phyloP scores from a whole-genome alignment of 2,329 filamentous ascomycete genomes.

The Epichloe gansuensis region DNA sequence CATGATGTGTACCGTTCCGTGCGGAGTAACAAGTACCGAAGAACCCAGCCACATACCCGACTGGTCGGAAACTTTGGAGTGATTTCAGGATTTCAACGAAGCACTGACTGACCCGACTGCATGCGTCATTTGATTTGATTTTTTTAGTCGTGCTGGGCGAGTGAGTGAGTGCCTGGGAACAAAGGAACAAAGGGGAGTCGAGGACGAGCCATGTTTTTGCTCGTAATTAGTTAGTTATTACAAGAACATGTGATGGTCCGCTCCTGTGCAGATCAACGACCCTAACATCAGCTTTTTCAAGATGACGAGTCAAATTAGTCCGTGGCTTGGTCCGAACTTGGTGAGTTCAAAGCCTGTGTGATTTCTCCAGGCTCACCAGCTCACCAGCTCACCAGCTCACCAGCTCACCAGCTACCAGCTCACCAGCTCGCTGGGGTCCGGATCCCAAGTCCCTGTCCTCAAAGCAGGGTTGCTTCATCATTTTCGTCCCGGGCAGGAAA shows the following conservation, averaged over 20 bases:
- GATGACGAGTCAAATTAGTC: too few relatives aligned
- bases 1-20: too few relatives aligned
- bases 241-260: background rate
- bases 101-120: background rate
- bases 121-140: background rate
- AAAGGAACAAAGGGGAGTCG: background rate
- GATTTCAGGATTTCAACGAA: background rate
- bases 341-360: background rate
- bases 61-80: background rate
- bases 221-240: background rate
- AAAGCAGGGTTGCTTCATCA: background rate
- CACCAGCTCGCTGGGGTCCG: background rate
- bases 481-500: background rate
- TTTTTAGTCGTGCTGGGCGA: background rate
- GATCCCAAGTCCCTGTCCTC: background rate
- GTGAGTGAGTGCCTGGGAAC: background rate
- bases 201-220: background rate
- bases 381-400: background rate
- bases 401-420: background rate
- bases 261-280: background rate
- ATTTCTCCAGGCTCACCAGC: background rate
- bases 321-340: background rate
- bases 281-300: background rate
- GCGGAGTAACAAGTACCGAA: background rate
- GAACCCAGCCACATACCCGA: background rate